Evolutionary conservation across 1,139 yeast genomes (phyloP).

Genomic region (Yamadazyma kanchanaburiensis): DNA sequence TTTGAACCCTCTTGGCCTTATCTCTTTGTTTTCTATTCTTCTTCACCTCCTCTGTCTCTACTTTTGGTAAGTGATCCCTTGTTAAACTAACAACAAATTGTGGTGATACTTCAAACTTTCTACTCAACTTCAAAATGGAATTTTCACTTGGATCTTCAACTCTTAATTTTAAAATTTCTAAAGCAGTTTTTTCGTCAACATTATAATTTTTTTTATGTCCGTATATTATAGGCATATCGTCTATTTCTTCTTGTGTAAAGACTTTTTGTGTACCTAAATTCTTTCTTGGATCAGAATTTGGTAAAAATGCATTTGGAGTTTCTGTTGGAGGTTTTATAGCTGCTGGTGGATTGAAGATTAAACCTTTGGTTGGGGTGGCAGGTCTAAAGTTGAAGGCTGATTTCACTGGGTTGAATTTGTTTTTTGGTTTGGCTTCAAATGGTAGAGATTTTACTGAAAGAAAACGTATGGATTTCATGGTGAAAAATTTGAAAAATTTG

Average conservation of each 20-base stretch:
- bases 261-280: constrained; percentile 22
- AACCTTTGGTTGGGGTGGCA: constrained; percentile 29
- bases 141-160: constrained; percentile 56
- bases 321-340: constrained; percentile 27
- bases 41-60: constrained; percentile 6
- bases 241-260: constrained; percentile 38
- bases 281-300: constrained; percentile 59
- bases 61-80: constrained; percentile 10
- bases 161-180: constrained; percentile 62
- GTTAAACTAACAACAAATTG: constrained; percentile 15
- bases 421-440: constrained; percentile 34
- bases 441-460: constrained; percentile 19
- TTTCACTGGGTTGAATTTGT: constrained; percentile 35
- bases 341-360: constrained; percentile 39
- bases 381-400: constrained; percentile 47
- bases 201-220: constrained; percentile 51
- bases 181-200: constrained; percentile 57
- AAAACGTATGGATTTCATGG: constrained; percentile 10
- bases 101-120: constrained; percentile 44
- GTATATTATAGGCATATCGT: constrained; percentile 53
- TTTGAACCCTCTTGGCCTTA: constrained; percentile 51
- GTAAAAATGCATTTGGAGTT: constrained; percentile 76
- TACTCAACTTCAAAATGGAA: constrained; percentile 67
- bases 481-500: constrained; percentile 12
- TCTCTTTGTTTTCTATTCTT: constrained; percentile 43